Evolutionary conservation across 1,139 yeast genomes (phyloP), one percentile per base, ranked within the genome.

Genomic region (Blastobotrys malaysiensis): DNA sequence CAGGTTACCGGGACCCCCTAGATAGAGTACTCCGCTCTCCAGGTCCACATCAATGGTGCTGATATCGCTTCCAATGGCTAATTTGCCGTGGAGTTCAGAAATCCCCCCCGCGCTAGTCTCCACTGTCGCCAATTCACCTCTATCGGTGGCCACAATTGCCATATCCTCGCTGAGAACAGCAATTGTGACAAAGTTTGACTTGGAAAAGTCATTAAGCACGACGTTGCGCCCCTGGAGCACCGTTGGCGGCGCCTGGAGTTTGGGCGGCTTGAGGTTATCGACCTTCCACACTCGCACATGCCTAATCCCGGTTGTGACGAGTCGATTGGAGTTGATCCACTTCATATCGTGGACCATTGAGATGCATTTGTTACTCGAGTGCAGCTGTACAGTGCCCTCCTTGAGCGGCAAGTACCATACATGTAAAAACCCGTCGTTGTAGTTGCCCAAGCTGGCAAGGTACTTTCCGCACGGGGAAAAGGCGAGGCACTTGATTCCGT

Each of bases 381-480:
- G 64, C 63, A 51, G 61, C 44, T 55, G 69, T 45, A 61, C 65
- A 14, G 57, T 22, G 56, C 56, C 49, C 18, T 63, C 69, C 43
- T 59, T 59, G 27, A 59, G 65, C 18, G 52, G 52, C 13, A 80
- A 56, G 48, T 68, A 72, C 91, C 91, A 85, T 3, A 85, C 69
- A 60, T 82, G 79, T 14, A 85, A 63, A 56, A 76, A 82, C 1
- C 90, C 89, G 63, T 85, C 91, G 60, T 82, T 83, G 1, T 82
- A 71, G 13, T 78, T 71, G 0, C 91, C 91, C 54, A 84, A 68
- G 2, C 88, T 81, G 43, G 85, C 79, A 45, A 85, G 69, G 57
- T 63, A 73, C 44, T 68, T 71, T 55, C 84, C 83, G 59, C 82
- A 80, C 0, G 83, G 81, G 0, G 87, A 79, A 62, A 85, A 85